Base-by-base conservation (phyloP, 2,329 filamentous ascomycete species). In the Sarocladium brachiariae region DNA sequence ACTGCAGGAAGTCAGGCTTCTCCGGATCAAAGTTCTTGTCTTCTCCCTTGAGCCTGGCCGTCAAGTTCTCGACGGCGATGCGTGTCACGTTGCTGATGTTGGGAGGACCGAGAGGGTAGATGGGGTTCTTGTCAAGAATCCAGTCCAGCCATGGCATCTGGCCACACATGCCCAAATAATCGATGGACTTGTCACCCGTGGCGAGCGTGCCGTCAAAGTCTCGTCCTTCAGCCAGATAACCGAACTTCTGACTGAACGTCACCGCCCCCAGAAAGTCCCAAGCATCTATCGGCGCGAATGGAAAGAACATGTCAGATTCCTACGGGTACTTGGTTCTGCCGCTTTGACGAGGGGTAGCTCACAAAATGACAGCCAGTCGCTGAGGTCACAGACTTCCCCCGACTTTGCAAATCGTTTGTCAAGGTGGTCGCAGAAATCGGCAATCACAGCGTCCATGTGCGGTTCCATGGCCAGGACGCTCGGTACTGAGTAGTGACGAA, bases 251-350 rank as follows among this genome's bases (percentile, higher is more conserved):
- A 37, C 67, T 65, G 35, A 71, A 74, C 19, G 67, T 69, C 16
- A 72, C 56, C 38, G 68, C 63, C 21, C 70, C 70, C 49, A 73
- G 65, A 3, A 71, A 64, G 53, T 74, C 70, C 59, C 68, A 71
- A 5, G 67, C 57, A 39, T 55, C 60, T 63, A 35, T 46, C 13
- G 21, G n/a, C n/a, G n/a, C n/a, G n/a, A n/a, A n/a, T n/a, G n/a
- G n/a, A n/a, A n/a, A n/a, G n/a, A n/a, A n/a, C n/a, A n/a, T n/a
- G n/a, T n/a, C n/a, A n/a, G n/a, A n/a, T n/a, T n/a, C n/a, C n/a
- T n/a, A n/a, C n/a, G n/a, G n/a, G n/a, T n/a, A n/a, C n/a, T n/a
- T n/a, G n/a, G n/a, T n/a, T n/a, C n/a, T n/a, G n/a, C n/a, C n/a
- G n/a, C n/a, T n/a, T n/a, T n/a, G n/a, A n/a, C n/a, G n/a, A n/a